Evolutionary conservation across 1,284 basidiomycete genomes (phyloP), one percentile per base, ranked within the genome.

Genomic region (Puccinia triticina): DNA sequence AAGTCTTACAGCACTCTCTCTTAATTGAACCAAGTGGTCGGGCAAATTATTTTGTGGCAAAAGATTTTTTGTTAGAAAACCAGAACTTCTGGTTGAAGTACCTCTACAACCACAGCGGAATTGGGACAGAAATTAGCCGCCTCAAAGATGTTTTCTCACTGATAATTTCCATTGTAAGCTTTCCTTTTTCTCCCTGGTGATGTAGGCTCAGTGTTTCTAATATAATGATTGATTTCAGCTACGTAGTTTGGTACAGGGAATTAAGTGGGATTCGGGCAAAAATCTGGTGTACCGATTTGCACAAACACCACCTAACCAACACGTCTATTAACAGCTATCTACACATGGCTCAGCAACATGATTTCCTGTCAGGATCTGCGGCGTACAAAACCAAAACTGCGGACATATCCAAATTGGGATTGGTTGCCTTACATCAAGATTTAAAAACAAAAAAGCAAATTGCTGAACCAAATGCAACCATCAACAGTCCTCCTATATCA

Each of bases 71-170:
- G 16, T 5, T 72, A 12, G 43, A 72, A 50, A 18, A 29, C 11
- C 16, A 2, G 1, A 72, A 72, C 46, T 50, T 29, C n/a, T 72
- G 69, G 43, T 23, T 72, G 4, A 72, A 48, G 16, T 72, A 48
- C 26, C 50, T 72, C 26, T 72, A 50, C 46, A 50, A 72, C n/a
- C 69, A 72, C 46, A 50, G 26, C 2, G 69, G 69, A 12, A 32
- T 50, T 50, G 69, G 69, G 14, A 72, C 69, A 29, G 16, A 50
- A 50, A 72, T 48, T 10, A 16, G 3, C 26, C 46, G 43, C 2
- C 50, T 48, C 12, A 48, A 48, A 40, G 69, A 72, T 29, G 46
- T 72, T 18, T 72, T 72, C 26, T 50, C 69, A 26, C 46, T 50
- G 2, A 72, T 5, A 32, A 50, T 72, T 3, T 40, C 46, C 2